These are phyloP conservation scores for Fomitopsis serialis DNA, from an alignment of 768 basidiomycete species.

Conservation along the genomic window DNA sequence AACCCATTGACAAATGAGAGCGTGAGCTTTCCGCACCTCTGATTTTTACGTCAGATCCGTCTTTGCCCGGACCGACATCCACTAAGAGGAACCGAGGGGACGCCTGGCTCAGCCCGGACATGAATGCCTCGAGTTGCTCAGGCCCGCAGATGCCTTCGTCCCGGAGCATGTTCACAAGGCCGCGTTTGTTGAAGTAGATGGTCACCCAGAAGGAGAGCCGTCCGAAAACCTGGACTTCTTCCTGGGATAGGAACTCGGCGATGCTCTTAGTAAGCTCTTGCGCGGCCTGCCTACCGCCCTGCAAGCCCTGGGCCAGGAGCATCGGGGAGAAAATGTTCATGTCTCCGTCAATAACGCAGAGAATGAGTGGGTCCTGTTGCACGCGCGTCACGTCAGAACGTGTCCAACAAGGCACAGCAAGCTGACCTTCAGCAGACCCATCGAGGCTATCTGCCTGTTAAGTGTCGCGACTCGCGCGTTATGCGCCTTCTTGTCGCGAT, in stretches of 20 bases:
- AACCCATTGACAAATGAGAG: neutral
- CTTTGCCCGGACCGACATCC: conserved; percentile 63
- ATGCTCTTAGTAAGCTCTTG: conserved; percentile 64
- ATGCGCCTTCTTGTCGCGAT: conserved; percentile 61
- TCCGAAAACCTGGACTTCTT: conserved; percentile 55
- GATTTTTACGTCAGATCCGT: conserved; percentile 61
- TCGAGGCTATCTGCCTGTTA: conserved; percentile 55
- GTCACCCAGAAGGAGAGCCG: conserved; percentile 74
- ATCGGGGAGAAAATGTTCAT: conserved; percentile 58
- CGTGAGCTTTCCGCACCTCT: conserved; percentile 42
- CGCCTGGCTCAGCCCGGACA: conserved; percentile 58
- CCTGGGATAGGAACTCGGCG: conserved; percentile 59
- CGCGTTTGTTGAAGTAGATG: conserved; percentile 62
- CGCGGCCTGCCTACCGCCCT: conserved; percentile 57
- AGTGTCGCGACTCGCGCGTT: conserved; percentile 61
- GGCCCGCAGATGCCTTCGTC: conserved; percentile 50
- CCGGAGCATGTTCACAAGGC: conserved; percentile 45
- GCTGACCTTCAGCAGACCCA: conserved; percentile 46
- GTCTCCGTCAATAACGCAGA: conserved; percentile 73
- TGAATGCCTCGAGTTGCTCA: conserved; percentile 66
- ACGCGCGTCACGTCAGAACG: conserved; percentile 26
- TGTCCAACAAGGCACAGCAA: neutral
- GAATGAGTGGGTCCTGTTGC: conserved; percentile 62
- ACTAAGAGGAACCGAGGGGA: conserved; percentile 67
- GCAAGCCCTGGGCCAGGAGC: conserved; percentile 55